These are phyloP conservation scores for Prosopis cineraria DNA, from an alignment of 306 rosid species.

Conservation along the genomic window DNA sequence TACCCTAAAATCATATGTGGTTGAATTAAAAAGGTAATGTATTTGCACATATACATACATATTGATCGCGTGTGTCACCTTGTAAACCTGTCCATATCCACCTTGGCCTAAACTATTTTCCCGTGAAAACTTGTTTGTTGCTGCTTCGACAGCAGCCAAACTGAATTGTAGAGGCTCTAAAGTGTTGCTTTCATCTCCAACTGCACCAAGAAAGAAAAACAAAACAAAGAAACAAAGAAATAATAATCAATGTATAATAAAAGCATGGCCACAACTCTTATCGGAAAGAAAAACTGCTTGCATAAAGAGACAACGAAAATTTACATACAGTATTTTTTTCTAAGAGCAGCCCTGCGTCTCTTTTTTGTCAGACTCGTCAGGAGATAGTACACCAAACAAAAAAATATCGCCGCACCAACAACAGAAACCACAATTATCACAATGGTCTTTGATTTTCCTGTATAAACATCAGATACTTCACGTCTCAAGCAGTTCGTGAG, in stretches of 20 bases:
- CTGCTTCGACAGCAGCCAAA: constrained; percentile 1
- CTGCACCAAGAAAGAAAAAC: neutral
- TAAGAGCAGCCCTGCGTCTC: constrained; percentile 9
- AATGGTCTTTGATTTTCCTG: neutral
- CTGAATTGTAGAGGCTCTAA: neutral
- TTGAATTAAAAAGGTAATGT: neutral
- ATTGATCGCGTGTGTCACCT: neutral
- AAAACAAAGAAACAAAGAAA: neutral
- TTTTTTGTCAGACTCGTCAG: neutral
- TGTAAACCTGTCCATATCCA: constrained; percentile 23
- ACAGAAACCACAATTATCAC: neutral
- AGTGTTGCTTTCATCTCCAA: constrained; percentile 24
- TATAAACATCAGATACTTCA: neutral
- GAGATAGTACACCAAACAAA: neutral
- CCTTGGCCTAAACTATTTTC: neutral
- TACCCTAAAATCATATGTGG: neutral
- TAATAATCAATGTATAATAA: neutral
- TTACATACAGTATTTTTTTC: constrained; percentile 21
- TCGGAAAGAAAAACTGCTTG: neutral
- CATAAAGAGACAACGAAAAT: neutral
- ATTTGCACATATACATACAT: neutral
- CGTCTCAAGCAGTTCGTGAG: neutral
- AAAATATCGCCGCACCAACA: neutral
- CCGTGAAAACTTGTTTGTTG: neutral
- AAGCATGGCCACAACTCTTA: neutral